Evolutionary conservation across 768 basidiomycete genomes (phyloP), one percentile per base, ranked within the genome.

Genomic region (Mycena rebaudengoi): DNA sequence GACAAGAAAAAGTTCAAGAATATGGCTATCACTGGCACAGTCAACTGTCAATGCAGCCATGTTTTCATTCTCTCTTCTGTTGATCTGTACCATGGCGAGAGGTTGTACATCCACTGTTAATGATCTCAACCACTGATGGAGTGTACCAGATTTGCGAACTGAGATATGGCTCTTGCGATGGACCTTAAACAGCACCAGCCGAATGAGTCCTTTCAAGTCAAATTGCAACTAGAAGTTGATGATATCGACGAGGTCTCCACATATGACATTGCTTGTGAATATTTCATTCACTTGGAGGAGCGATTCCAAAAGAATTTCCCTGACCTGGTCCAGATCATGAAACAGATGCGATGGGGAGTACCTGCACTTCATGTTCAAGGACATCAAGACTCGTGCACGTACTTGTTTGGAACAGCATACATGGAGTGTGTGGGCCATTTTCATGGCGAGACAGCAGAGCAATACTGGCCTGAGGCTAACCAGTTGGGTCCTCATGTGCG

Each of bases 1-100:
- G 65, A 72, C 55, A 67, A 60, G 51, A 69, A 61, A 28, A 73
- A 70, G 35, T 70, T 72, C 57, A 68, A 66, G 50, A 64, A 64
- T 14, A 60, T 67, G 30, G 57, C 44, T 28, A 39, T 69, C n/a
- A 70, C 70, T n/a, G 71, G 71, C 12, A 62, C 70, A 14, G 33
- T 73, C 5, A 62, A 62, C 23, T 49, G 66, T 14, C 44, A 68
- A 41, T 71, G 70, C 35, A 53, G 26, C n/a, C 71, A 70, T 66
- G 58, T 53, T 11, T 59, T 64, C 35, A 37, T 68, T 20, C 48
- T 65, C 10, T 44, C 60, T 11, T 57, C 45, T 43, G 69, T 52
- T 3, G 68, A 69, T 57, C 44, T 69, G 16, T 60, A 69, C 32
- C 45, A 64, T 44, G 68, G 68, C 12, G 65, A 69, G 60, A 16